These are phyloP conservation scores for Biscogniauxia mediterranea DNA, from an alignment of 2,329 filamentous ascomycete species.

Conservation along the genomic window DNA sequence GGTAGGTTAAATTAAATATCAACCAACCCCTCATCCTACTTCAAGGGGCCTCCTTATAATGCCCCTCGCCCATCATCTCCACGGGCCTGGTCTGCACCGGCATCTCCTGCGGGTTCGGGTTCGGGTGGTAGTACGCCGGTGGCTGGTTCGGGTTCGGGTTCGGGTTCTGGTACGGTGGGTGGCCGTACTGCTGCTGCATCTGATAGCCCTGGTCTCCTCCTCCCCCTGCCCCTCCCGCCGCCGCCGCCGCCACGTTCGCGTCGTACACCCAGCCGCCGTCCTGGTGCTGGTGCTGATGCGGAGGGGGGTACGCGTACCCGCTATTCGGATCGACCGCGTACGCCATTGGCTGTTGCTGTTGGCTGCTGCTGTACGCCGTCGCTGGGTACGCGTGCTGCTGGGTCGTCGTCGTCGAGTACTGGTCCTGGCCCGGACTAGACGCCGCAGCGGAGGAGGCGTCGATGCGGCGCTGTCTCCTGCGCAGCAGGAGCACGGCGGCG, in stretches of 20 bases:
- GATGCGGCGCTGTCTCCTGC: constrained; percentile 22
- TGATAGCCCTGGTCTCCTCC: background rate
- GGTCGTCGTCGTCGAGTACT: constrained; percentile 5
- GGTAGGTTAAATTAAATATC: too few species aligned
- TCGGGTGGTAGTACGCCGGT: constrained; percentile 2
- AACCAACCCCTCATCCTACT: background rate
- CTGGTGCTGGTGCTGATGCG: too few species aligned
- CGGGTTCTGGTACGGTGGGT: background rate
- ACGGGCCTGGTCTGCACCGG: constrained; percentile 30
- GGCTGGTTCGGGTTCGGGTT: constrained; percentile 6
- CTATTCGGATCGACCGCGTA: background rate
- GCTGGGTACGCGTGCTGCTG: constrained; percentile 2
- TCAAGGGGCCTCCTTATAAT: constrained; percentile 29
- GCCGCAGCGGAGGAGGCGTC: constrained; percentile 15
- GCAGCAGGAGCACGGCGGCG: constrained; percentile 28
- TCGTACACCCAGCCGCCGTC: background rate
- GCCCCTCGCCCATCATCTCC: constrained; percentile 37
- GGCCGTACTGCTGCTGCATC: background rate
- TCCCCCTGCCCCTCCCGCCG: too few species aligned
- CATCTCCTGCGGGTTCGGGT: constrained; percentile 31
- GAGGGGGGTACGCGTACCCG: constrained; percentile 8
- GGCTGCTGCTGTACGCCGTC: constrained; percentile 1
- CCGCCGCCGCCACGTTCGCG: too few species aligned
- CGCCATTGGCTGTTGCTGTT: background rate
- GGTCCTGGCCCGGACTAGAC: constrained; percentile 5